These are phyloP conservation scores for Neonectria faginata DNA, from an alignment of 2,329 filamentous ascomycete genomes.

Conservation along the genomic window DNA sequence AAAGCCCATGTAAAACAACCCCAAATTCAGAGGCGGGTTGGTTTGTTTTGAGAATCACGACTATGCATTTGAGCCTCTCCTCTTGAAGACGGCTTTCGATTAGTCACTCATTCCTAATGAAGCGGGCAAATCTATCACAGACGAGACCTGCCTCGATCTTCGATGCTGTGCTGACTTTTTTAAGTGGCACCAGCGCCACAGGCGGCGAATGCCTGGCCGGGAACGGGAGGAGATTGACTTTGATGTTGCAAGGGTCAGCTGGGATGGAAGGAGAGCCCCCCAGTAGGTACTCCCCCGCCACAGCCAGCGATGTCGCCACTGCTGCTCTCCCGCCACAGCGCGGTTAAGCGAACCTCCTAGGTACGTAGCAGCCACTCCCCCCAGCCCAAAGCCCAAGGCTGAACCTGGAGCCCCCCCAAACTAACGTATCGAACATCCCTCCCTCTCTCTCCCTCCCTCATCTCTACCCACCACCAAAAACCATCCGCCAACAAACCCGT, in stretches of 20 bases:
- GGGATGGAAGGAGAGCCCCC: no score
- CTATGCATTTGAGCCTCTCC: neutral
- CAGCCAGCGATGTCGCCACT: slow-evolving; percentile 17
- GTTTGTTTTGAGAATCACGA: neutral
- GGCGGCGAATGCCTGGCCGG: slow-evolving; percentile 7
- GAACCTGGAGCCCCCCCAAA: slow-evolving; percentile 23
- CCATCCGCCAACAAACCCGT: slow-evolving; percentile 15
- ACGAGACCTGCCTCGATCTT: neutral
- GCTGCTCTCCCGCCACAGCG: slow-evolving; percentile 28
- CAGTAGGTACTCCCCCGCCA: neutral
- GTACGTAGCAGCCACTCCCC: slow-evolving; percentile 27
- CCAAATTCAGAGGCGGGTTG: neutral
- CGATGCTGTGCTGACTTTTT: slow-evolving; percentile 6
- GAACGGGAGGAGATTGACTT: neutral
- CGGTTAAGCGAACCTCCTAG: slow-evolving; percentile 24
- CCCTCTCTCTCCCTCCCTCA: slow-evolving; percentile 24
- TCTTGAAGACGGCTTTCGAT: no score
- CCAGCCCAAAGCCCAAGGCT: slow-evolving; percentile 35
- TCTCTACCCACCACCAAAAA: slow-evolving; percentile 25
- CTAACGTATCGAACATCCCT: slow-evolving; percentile 26
- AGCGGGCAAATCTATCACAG: neutral
- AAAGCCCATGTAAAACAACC: neutral
- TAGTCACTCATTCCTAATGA: no score
- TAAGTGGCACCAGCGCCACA: slow-evolving; percentile 20
- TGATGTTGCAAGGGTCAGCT: neutral